These are phyloP conservation scores for Hygrophila difformis DNA, from an alignment of 257 asterid genomes.

Conservation along the genomic window DNA sequence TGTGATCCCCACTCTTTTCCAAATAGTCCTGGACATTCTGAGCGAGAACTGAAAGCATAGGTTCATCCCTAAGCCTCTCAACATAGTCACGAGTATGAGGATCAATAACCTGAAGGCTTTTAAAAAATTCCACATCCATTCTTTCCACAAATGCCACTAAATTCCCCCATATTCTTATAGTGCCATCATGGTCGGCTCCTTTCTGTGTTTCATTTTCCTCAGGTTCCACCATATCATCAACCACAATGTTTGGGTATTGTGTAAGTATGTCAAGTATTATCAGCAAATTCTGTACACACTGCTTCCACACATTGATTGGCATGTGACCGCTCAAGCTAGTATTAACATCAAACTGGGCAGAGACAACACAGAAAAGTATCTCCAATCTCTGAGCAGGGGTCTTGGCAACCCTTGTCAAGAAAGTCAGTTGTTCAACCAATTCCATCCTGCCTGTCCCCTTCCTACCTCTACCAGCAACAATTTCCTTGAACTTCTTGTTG, in stretches of 20 bases:
- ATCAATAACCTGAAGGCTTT: slow-evolving; percentile 92
- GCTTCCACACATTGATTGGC: slow-evolving; percentile 97
- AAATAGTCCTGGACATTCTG: slow-evolving; percentile 83
- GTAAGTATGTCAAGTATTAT: slow-evolving; percentile 66
- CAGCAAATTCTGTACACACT: slow-evolving; percentile 69
- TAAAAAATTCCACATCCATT: slow-evolving; percentile 80
- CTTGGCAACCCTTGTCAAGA: slow-evolving; percentile 83
- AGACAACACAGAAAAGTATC: slow-evolving; percentile 79
- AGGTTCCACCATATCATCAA: slow-evolving; percentile 83
- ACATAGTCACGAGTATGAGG: slow-evolving; percentile 95
- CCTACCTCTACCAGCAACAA: slow-evolving; percentile 81
- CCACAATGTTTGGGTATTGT: slow-evolving; percentile 76
- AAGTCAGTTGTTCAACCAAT: slow-evolving; percentile 90
- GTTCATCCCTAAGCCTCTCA: slow-evolving; percentile 90
- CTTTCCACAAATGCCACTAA: slow-evolving; percentile 85
- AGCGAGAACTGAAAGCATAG: slow-evolving; percentile 69
- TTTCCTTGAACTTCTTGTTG: slow-evolving; percentile 84
- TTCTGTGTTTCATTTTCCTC: slow-evolving; percentile 93
- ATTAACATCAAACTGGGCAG: slow-evolving; percentile 90
- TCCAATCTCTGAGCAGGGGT: slow-evolving; percentile 98
- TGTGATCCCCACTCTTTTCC: slow-evolving; percentile 49
- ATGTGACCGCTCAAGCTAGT: slow-evolving; percentile 80
- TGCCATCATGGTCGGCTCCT: slow-evolving; percentile 59
- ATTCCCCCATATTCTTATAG: slow-evolving; percentile 90
- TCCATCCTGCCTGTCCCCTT: slow-evolving; percentile 92